These are phyloP conservation scores for Zygosaccharomyces pseudorouxii DNA, from an alignment of 805 yeast genomes.

Conservation along the genomic window DNA sequence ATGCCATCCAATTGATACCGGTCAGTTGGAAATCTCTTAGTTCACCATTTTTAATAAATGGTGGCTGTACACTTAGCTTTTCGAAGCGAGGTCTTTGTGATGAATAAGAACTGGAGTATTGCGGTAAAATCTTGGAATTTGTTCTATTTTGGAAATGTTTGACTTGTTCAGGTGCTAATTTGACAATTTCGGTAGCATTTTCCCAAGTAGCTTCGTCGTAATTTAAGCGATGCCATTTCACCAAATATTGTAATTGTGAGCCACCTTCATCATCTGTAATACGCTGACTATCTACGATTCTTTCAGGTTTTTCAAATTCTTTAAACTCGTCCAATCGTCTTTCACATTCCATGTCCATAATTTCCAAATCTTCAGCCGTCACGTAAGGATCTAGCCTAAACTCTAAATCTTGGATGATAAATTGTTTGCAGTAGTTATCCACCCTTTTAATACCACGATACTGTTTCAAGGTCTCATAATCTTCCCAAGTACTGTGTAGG, in stretches of 20 bases:
- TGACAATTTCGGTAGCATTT: constrained; percentile 80
- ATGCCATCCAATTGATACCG: constrained; percentile 99
- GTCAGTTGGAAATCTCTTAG: constrained; percentile 96
- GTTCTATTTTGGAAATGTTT: constrained; percentile 74
- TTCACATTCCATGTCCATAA: constrained; percentile 87
- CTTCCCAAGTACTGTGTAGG: constrained; percentile 93
- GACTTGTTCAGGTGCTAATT: constrained; percentile 78
- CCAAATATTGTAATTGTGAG: constrained; percentile 70
- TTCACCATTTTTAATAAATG: constrained; percentile 84
- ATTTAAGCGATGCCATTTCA: constrained; percentile 89
- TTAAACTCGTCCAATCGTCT: constrained; percentile 75
- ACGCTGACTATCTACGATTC: constrained; percentile 85
- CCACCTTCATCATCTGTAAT: constrained; percentile 49
- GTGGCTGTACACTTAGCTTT: constrained; percentile 80
- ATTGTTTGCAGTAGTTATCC: constrained; percentile 84
- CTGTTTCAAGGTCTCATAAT: constrained; percentile 47
- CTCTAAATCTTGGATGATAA: constrained; percentile 66
- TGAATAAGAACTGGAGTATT: constrained; percentile 66
- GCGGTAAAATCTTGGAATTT: constrained; percentile 80
- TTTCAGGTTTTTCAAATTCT: constrained; percentile 81
- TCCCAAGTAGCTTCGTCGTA: constrained; percentile 99
- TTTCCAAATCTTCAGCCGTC: constrained; percentile 87
- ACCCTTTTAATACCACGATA: constrained; percentile 76
- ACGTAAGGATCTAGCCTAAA: constrained; percentile 74
- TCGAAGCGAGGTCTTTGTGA: constrained; percentile 79